Base-by-base conservation (phyloP, 2,329 filamentous ascomycete species). In the Clarireedia homoeocarpa region DNA sequence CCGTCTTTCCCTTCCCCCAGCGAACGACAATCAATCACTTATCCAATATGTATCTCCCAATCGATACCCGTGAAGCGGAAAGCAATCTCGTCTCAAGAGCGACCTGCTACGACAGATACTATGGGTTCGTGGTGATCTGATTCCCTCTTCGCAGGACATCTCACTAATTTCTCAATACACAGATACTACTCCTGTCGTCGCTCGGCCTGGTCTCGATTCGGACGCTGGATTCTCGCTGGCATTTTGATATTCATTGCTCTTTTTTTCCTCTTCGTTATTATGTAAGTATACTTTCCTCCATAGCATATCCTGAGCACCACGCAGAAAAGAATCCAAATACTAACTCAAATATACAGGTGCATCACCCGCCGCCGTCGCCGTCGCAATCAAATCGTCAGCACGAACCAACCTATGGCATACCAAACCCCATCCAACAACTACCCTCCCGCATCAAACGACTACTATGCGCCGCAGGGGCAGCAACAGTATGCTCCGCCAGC, bases 191-290 rank as follows among this genome's bases (percentile, higher is more conserved):
- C 52, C 45, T 59, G 56, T 24, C 48, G 52, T 44, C 23, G 26
- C 14, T 58, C 59, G 7, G 52, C 56, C 10, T 65, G 61, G 59
- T 52, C 6, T 30, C 34, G 59, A 1, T 65, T 53, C 38, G 63
- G 63, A 6, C 55, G 63, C 5, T 65, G 63, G 63, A 47, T 65
- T 15, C 50, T 65, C 1, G 53, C 62, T 2, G 63, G 59, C 0
- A 14, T 65, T 0, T 46, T 65, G 30, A 59, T 65, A 44, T 44
- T 63, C 27, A n/a, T 63, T 14, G 59, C 14, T 14, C 7, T 64
- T 6, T 2, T 59, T 9, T 20, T 64, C 9, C 5, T 63, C 5
- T 52, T 62, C n/a, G 6, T 56, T 4, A 6, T 60, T n/a, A 38
- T 61, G 62, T 63, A 61, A 9, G 60, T 56, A 26, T 20, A 20